Base-by-base conservation (phyloP, 441 rosid species). In the Hypseocharis bilobata region DNA sequence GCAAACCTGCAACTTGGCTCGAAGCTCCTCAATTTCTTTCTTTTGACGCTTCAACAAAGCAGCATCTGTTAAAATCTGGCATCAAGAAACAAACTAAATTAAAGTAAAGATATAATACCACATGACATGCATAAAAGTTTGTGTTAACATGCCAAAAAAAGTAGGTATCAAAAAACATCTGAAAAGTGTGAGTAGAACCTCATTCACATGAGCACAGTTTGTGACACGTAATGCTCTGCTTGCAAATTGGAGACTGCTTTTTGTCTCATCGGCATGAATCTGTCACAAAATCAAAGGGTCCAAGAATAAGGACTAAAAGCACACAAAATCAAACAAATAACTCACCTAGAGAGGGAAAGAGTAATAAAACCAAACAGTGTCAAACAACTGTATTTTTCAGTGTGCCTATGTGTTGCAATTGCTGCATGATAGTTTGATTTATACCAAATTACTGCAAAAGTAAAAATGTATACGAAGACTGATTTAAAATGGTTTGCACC, bases 21-120 rank as follows among this genome's bases (percentile, higher is more conserved):
- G 86, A 76, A 93, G 97, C 80, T 93, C 95, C 78, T 90, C 98
- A 68, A 93, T 93, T 78, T 93, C 98, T 79, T 85, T 90, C 86
- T 93, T 93, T 70, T 90, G 98, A 47, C 98, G 97, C 84, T 93
- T 93, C 73, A 93, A 68, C 67, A 93, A 68, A 74, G 98, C 98
- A 71, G 96, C 97, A 82, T 93, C 97, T 25, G 97, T 90, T 73
- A 90, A 78, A 67, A 93, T 85, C 98, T 93, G 70, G 47, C 71
- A 70, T 29, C 28, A 49, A 65, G 58, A 75, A 55, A 71, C 22
- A 72, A 44, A 32, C 10, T 54, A 38, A 52, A 11, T 60, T 66
- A 76, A 42, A 49, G 11, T 66, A 62, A 62, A 30, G 13, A 44
- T n/a, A 56, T 42, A 17, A 13, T 7, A 60, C 52, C 60, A 38